Evolutionary conservation across 2,329 filamentous ascomycete genomes (phyloP).

Genomic region (Penicillium sp.): DNA sequence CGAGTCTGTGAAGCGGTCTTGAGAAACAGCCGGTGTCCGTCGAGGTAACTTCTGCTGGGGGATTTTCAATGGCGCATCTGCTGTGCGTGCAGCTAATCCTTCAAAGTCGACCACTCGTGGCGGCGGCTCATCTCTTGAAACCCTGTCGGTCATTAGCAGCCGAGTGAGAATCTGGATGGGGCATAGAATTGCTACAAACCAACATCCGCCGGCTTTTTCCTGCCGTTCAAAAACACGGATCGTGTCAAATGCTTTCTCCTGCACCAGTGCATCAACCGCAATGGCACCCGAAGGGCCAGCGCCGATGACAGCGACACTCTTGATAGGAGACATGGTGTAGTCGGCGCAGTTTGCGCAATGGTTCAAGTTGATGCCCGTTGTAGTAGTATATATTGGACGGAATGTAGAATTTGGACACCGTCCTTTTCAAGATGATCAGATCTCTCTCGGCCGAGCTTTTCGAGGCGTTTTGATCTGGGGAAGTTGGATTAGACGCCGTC

Average conservation of each 20-base stretch:
- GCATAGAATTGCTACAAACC: conserved; percentile 47
- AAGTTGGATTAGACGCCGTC: conserved; percentile 17
- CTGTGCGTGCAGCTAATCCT: conserved; percentile 53
- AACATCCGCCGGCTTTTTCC: conserved; percentile 64
- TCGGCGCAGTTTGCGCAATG: neutral
- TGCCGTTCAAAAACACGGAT: conserved; percentile 67
- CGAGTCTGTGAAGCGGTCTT: conserved; percentile 60
- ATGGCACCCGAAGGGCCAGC: conserved; percentile 65
- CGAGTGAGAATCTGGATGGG: neutral
- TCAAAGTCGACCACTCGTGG: conserved; percentile 52
- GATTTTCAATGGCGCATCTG: conserved; percentile 54
- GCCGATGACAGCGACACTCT: conserved; percentile 63
- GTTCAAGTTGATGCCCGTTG: no score
- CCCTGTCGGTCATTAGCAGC: conserved; percentile 22
- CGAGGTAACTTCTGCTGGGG: conserved; percentile 54
- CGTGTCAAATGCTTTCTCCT: conserved; percentile 62
- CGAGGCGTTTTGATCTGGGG: conserved; percentile 3
- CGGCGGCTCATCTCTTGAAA: conserved; percentile 39
- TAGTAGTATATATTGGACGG: neutral
- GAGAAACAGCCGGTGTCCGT: conserved; percentile 45
- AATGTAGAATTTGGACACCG: neutral
- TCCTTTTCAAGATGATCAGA: neutral
- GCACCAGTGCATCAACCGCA: conserved; percentile 62
- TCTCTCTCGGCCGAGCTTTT: conserved; percentile 23
- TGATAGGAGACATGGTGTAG: conserved; percentile 24